A percentile compares a stretch with the other conserved stretches of the same genome.
phyloP scores from a whole-genome alignment of 495 filamentous ascomycete genomes.

The Ascobolus immersus region DNA sequence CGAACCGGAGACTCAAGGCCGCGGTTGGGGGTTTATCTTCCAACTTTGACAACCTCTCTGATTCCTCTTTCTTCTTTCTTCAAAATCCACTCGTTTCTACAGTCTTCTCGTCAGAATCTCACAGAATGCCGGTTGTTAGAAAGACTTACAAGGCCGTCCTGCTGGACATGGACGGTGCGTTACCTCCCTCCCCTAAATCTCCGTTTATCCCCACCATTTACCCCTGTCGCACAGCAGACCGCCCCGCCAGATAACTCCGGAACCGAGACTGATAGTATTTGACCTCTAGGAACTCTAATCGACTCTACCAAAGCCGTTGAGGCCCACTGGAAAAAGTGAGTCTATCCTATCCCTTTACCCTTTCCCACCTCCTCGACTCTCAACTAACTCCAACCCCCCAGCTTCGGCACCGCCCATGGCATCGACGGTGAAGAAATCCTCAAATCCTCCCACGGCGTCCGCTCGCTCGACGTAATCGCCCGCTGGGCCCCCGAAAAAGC shows the following conservation, averaged over 20 bases:
- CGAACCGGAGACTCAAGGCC: no score
- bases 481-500: slow-evolving; percentile 22
- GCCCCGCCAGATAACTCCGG: slow-evolving; percentile 20
- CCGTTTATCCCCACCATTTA: background rate
- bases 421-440: slow-evolving; percentile 61
- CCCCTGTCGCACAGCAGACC: no score
- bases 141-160: slow-evolving; percentile 47
- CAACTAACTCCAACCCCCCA: slow-evolving; percentile 18
- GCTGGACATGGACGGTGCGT: slow-evolving; percentile 65
- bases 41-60: no score
- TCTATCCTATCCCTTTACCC: slow-evolving; percentile 5
- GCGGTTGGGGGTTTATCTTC: no score
- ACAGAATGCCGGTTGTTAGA: slow-evolving; percentile 8
- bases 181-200: background rate
- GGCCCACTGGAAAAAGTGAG: slow-evolving; percentile 74
- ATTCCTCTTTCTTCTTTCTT: no score
- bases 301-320: slow-evolving; percentile 61
- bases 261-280: slow-evolving; percentile 21
- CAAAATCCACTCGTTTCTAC: no score
- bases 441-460: slow-evolving; percentile 64
- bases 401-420: slow-evolving; percentile 57
- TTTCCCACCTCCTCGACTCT: slow-evolving; percentile 4
- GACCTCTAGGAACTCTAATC: slow-evolving; percentile 34
- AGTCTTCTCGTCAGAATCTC: no score
- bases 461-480: slow-evolving; percentile 43